Evolutionary conservation across 345 rosid genomes (phyloP).

Genomic region (Syzygium oleosum): DNA sequence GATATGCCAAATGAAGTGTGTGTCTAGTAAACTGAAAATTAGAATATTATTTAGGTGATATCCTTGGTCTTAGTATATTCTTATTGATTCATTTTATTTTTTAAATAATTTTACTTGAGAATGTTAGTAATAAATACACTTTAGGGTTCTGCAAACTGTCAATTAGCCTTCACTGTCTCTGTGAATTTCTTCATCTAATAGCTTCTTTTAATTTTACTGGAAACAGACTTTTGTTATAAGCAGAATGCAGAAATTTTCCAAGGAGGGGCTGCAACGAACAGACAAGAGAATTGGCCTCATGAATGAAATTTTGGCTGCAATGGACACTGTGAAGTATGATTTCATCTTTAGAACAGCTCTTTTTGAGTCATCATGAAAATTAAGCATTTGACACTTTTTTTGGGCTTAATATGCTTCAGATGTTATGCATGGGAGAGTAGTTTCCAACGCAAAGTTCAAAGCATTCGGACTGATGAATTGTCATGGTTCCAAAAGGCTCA

Average conservation of each 20-base stretch:
- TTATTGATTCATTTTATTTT: not conserved
- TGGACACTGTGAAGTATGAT: constrained; percentile 96
- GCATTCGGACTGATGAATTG: constrained; percentile 72
- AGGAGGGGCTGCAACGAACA: constrained; percentile 95
- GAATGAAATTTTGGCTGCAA: constrained; percentile 98
- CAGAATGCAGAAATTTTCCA: constrained; percentile 80
- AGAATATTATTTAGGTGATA: not conserved
- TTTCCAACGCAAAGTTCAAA: constrained; percentile 83
- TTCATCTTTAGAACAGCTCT: not conserved
- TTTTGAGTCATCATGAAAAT: not conserved
- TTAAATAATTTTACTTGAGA: not conserved
- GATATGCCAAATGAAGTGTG: not conserved
- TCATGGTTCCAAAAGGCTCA: constrained; percentile 97
- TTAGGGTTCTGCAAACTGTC: not conserved
- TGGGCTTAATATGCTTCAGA: constrained; percentile 22
- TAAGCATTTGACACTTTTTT: not conserved
- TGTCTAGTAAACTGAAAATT: not conserved
- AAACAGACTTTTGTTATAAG: constrained; percentile 81
- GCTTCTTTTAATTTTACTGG: constrained; percentile 1
- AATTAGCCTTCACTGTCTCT: not conserved
- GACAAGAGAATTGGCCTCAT: constrained; percentile 96
- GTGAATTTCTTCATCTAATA: not conserved
- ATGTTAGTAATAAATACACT: not conserved
- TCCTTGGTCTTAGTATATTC: not conserved
- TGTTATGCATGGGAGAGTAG: constrained; percentile 99